These are phyloP conservation scores for Trichophyton schoenleinii DNA, from an alignment of 2,329 filamentous ascomycete genomes.

Conservation along the genomic window DNA sequence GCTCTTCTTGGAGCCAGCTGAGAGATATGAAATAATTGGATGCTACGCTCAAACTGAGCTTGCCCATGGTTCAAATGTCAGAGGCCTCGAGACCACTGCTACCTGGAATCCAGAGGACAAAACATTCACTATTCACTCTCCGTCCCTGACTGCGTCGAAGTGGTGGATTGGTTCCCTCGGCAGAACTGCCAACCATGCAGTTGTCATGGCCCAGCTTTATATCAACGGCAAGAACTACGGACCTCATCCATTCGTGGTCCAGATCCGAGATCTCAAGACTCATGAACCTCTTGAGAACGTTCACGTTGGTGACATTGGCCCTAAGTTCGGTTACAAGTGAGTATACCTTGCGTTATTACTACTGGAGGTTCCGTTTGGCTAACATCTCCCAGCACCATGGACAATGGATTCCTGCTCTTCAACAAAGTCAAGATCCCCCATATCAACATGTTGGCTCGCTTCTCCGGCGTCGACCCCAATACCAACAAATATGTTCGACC, in stretches of 20 bases:
- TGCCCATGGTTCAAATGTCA: slow-evolving; percentile 65
- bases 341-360: slow-evolving; percentile 11
- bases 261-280: slow-evolving; percentile 57
- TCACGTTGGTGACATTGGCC: slow-evolving; percentile 68
- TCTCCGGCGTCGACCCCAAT: slow-evolving; percentile 54
- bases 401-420: slow-evolving; percentile 67
- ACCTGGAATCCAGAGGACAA: slow-evolving; percentile 63
- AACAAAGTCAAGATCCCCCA: slow-evolving; percentile 66
- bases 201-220: slow-evolving; percentile 66
- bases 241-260: slow-evolving; percentile 67
- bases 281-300: slow-evolving; percentile 57
- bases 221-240: slow-evolving; percentile 56
- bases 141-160: slow-evolving; percentile 61
- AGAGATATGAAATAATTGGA: slow-evolving; percentile 59
- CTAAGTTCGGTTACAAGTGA: slow-evolving; percentile 62
- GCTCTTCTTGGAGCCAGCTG: slow-evolving; percentile 55
- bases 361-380: not conserved
- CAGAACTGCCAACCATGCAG: slow-evolving; percentile 61
- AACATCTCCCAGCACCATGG: slow-evolving; percentile 47
- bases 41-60: slow-evolving; percentile 74
- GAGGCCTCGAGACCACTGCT: slow-evolving; percentile 58
- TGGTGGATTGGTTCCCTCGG: slow-evolving; percentile 79
- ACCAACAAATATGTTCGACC: slow-evolving; percentile 57
- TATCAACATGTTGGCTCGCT: slow-evolving; percentile 59
- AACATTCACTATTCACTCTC: slow-evolving; percentile 63